Percentiles rank a stretch among this genome's conserved stretches.
phyloP scores from a whole-genome alignment of 2,329 filamentous ascomycete species.

The Fusarium pininemorale region DNA sequence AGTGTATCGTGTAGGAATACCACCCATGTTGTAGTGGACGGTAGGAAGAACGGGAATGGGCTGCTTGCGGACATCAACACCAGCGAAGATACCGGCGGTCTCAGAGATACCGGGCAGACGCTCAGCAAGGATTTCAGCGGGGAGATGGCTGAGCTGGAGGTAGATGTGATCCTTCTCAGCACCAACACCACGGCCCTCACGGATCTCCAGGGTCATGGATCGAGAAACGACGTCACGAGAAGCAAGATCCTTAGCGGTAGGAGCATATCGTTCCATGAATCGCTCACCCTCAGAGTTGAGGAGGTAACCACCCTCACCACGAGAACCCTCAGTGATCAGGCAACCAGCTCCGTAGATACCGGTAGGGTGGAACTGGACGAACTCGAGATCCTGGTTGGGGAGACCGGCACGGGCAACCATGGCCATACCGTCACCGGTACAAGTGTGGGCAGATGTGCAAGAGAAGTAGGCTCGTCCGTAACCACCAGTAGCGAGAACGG shows the following conservation, averaged over 20 bases:
- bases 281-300: conserved; percentile 98
- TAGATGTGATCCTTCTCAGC: conserved; percentile 98
- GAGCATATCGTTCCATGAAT: conserved; percentile 99
- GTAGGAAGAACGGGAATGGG: conserved; percentile 96
- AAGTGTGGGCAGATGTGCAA: conserved; percentile 97
- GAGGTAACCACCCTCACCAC: conserved; percentile 97
- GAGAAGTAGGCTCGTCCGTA: conserved; percentile 99
- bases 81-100: conserved; percentile 95
- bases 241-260: conserved; percentile 97
- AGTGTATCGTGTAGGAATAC: conserved; percentile 97
- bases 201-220: conserved; percentile 98
- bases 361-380: conserved; percentile 99
- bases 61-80: conserved; percentile 96
- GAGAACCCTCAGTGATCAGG: conserved; percentile 96
- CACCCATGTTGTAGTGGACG: conserved; percentile 99
- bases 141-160: conserved; percentile 96
- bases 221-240: conserved; percentile 96
- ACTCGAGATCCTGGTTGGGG: conserved; percentile 98
- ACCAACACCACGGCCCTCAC: conserved; percentile 95
- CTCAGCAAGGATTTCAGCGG: conserved; percentile 90
- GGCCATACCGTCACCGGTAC: conserved; percentile 98
- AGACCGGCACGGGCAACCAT: conserved; percentile 98
- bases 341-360: conserved; percentile 99
- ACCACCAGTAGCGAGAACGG: conserved; percentile 94
- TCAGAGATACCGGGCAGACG: conserved; percentile 98